phyloP scores from a whole-genome alignment of 129 eudicot genomes.

The Glebionis coronaria region DNA sequence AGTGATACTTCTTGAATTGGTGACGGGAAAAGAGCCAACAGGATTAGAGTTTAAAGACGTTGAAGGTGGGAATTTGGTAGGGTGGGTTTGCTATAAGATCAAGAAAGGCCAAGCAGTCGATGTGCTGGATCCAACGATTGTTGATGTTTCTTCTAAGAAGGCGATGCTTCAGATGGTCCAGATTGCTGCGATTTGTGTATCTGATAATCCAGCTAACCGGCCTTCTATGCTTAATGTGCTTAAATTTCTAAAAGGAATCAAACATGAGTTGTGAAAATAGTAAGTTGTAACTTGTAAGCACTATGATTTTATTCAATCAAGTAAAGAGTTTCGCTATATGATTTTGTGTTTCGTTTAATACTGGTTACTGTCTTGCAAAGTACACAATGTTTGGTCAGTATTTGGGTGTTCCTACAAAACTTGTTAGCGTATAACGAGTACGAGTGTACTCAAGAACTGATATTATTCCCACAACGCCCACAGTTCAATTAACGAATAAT shows the following conservation, averaged over 20 bases:
- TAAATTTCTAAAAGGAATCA: conserved; percentile 60
- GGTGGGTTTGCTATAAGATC: conserved; percentile 73
- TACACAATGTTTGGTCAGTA: too few species aligned
- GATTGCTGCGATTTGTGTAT: conserved; percentile 62
- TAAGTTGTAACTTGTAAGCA: too few species aligned
- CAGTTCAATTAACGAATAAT: too few species aligned
- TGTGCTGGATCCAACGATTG: conserved; percentile 56
- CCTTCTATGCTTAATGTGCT: conserved; percentile 73
- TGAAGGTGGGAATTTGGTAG: conserved; percentile 87
- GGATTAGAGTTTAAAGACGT: conserved; percentile 78
- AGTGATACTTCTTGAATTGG: conserved; percentile 72
- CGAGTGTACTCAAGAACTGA: too few species aligned
- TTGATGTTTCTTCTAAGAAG: conserved; percentile 54
- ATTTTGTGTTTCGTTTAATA: too few species aligned
- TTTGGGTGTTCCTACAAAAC: too few species aligned
- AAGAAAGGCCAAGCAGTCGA: conserved; percentile 60
- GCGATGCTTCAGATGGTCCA: conserved; percentile 63
- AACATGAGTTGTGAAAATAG: conserved; percentile 29
- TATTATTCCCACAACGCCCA: too few species aligned
- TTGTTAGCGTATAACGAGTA: too few species aligned
- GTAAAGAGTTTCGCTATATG: too few species aligned
- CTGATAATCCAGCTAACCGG: conserved; percentile 66
- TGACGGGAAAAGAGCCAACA: conserved; percentile 83
- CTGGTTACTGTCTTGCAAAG: too few species aligned
- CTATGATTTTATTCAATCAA: too few species aligned